Percentiles rank a stretch among this genome's conserved stretches.
Evolutionary conservation across 140 eudicot species (phyloP).

Genomic region (Anethum foeniculum): DNA sequence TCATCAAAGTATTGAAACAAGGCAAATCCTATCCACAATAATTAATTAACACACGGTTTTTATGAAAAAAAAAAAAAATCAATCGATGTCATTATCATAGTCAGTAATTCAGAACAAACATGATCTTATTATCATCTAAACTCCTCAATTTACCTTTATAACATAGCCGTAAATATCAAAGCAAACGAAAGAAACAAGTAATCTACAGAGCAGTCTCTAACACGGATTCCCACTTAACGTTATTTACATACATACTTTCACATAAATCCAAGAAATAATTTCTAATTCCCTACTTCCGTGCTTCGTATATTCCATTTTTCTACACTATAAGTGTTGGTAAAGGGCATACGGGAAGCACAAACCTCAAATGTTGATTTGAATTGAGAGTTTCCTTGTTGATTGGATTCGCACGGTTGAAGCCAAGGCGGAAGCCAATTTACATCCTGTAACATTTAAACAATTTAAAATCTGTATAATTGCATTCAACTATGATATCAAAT

Average conservation of each 20-base stretch:
- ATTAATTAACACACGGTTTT: neutral
- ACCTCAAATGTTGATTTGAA: constrained; percentile 22
- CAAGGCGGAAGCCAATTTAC: constrained; percentile 62
- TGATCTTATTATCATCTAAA: neutral
- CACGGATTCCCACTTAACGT: neutral
- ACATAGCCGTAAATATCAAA: neutral
- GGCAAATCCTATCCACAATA: constrained; percentile 22
- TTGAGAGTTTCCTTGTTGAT: constrained; percentile 15
- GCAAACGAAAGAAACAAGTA: neutral
- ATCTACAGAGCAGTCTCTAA: neutral
- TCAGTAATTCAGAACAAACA: neutral
- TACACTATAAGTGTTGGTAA: too few relatives aligned
- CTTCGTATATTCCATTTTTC: neutral
- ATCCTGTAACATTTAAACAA: constrained; percentile 30
- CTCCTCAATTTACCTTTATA: neutral
- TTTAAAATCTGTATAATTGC: neutral
- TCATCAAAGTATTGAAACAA: constrained; percentile 16
- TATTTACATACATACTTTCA: too few relatives aligned
- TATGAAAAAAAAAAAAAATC: neutral
- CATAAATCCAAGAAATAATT: neutral
- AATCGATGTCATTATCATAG: neutral
- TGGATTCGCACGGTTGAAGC: constrained; percentile 41
- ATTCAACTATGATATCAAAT: neutral
- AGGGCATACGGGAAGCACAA: neutral
- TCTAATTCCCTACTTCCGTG: neutral